Evolutionary conservation across 441 rosid genomes (phyloP).

Genomic region (Erodium moschatum): DNA sequence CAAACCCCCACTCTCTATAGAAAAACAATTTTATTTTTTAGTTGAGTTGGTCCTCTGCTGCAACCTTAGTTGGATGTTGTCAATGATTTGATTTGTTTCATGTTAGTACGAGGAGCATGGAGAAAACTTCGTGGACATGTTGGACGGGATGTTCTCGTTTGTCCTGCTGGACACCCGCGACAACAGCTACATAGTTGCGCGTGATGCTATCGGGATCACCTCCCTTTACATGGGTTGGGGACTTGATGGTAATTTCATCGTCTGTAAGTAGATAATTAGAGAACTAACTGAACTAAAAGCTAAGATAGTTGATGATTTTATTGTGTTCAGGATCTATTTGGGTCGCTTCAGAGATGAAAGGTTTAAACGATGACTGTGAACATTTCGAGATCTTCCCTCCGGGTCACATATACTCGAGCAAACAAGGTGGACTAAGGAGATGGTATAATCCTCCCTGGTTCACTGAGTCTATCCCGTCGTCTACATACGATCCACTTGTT

Average conservation of each 20-base stretch:
- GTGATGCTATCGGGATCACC: conserved; percentile 83
- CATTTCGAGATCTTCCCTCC: conserved; percentile 72
- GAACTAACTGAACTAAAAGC: too few species aligned
- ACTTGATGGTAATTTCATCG: conserved; percentile 53
- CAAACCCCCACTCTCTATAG: too few species aligned
- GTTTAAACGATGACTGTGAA: conserved; percentile 92
- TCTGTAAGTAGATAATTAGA: too few species aligned
- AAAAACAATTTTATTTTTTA: too few species aligned
- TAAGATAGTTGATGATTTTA: too few species aligned
- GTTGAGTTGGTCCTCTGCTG: too few species aligned
- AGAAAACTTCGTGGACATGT: conserved; percentile 76
- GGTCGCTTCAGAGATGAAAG: conserved; percentile 99
- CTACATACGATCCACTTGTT: conserved; percentile 61
- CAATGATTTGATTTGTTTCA: too few species aligned
- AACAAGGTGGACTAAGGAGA: conserved; percentile 83
- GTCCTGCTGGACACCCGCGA: conserved; percentile 83
- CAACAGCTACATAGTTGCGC: conserved; percentile 86
- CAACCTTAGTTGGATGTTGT: too few species aligned
- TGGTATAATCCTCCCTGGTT: conserved; percentile 94
- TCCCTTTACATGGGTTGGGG: conserved; percentile 99
- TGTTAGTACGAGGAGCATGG: conserved; percentile 91
- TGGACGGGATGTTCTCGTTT: conserved; percentile 99
- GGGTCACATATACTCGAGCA: conserved; percentile 91
- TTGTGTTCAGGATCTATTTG: conserved; percentile 63
- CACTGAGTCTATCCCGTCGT: conserved; percentile 71